Conservation (phyloP, 1,284 basidiomycete genomes). For the Heterobasidion occidentale region DNA sequence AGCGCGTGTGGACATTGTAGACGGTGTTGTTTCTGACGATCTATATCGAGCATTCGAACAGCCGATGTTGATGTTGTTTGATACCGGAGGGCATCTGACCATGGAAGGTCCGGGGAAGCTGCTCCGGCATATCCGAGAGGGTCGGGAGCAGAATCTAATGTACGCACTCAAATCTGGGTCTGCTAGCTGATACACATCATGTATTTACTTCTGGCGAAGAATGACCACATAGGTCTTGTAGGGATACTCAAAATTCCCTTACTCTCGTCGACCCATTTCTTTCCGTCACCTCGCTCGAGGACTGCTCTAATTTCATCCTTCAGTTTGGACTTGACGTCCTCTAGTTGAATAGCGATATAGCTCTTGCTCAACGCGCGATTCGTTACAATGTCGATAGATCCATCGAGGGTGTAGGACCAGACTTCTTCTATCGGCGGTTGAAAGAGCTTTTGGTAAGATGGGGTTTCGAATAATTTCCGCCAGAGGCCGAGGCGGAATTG, state of each 20-base stretch:
- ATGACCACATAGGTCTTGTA: slow-evolving; percentile 42
- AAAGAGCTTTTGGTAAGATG: slow-evolving; percentile 46
- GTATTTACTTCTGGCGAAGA: slow-evolving; percentile 28
- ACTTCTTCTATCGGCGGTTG: slow-evolving; percentile 42
- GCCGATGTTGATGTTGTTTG: too few relatives aligned
- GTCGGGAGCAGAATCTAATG: too few relatives aligned
- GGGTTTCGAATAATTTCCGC: slow-evolving; percentile 53
- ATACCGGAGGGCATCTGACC: too few relatives aligned
- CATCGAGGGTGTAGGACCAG: slow-evolving; percentile 41
- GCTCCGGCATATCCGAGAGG: too few relatives aligned
- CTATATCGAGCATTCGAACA: too few relatives aligned
- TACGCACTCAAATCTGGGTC: too few relatives aligned
- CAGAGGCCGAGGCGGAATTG: slow-evolving; percentile 69
- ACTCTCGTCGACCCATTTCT: slow-evolving; percentile 38
- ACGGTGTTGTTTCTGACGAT: too few relatives aligned
- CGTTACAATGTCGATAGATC: slow-evolving; percentile 43
- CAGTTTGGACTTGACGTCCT: slow-evolving; percentile 45
- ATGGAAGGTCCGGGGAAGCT: too few relatives aligned
- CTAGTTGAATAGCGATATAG: slow-evolving; percentile 58
- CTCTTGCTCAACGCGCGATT: slow-evolving; percentile 67
- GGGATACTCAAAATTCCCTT: slow-evolving; percentile 46
- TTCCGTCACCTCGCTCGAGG: slow-evolving; percentile 34
- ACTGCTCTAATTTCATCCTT: slow-evolving; percentile 39
- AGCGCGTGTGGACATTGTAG: too few relatives aligned
- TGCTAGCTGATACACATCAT: background rate